These are phyloP conservation scores for Diaporthe vaccinii DNA, from an alignment of 2,329 filamentous ascomycete genomes.

Conservation along the genomic window DNA sequence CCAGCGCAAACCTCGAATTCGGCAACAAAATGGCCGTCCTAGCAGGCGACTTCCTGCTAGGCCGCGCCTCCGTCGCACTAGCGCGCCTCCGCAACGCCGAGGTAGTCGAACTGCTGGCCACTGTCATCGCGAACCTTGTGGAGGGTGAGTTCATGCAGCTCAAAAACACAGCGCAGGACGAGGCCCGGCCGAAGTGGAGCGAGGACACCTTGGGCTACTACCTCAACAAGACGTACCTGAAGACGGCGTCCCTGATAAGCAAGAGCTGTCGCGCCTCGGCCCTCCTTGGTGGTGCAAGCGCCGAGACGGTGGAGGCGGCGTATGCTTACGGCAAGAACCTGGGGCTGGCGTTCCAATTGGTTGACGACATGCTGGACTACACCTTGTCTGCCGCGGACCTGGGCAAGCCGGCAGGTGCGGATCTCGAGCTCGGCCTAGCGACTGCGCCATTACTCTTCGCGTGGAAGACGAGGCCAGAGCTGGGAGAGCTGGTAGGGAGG, in stretches of 20 bases:
- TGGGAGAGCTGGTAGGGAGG: slow-evolving; percentile 90
- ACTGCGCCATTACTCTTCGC: slow-evolving; percentile 96
- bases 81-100: slow-evolving; percentile 92
- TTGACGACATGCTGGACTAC: slow-evolving; percentile 98
- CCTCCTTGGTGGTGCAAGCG: slow-evolving; percentile 81
- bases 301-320: slow-evolving; percentile 87
- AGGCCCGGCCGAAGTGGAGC: slow-evolving; percentile 85
- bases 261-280: slow-evolving; percentile 95
- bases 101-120: slow-evolving; percentile 93
- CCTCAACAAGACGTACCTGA: slow-evolving; percentile 97
- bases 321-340: slow-evolving; percentile 95
- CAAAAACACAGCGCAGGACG: slow-evolving; percentile 93
- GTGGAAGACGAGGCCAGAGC: slow-evolving; percentile 88
- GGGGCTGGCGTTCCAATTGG: slow-evolving; percentile 94
- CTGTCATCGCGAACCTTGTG: slow-evolving; percentile 96
- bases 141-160: slow-evolving; percentile 99
- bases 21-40: slow-evolving; percentile 99
- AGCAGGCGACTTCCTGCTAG: slow-evolving; percentile 95
- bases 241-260: slow-evolving; percentile 94
- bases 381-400: slow-evolving; percentile 87
- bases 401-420: slow-evolving; percentile 94
- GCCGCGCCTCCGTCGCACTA: slow-evolving; percentile 91
- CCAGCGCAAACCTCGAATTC: slow-evolving; percentile 93
- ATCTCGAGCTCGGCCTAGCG: slow-evolving; percentile 91
- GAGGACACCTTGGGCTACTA: slow-evolving; percentile 94